phyloP scores from a whole-genome alignment of 352 stramenopile genomes.

The Phytophthora nicotianae region DNA sequence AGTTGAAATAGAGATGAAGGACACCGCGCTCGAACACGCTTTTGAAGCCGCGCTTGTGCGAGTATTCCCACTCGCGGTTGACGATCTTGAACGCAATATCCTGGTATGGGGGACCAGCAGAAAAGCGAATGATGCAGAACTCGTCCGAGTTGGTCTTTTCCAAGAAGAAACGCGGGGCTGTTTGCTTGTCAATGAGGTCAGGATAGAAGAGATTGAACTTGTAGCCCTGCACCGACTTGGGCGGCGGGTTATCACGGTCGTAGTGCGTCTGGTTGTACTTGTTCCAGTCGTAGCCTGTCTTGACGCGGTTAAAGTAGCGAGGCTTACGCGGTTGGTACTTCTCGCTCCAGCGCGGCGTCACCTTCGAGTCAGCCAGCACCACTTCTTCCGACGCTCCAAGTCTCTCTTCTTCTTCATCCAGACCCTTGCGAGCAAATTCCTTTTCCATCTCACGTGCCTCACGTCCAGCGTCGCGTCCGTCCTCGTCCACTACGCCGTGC shows the following conservation, averaged over 20 bases:
- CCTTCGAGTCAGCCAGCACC: conserved; percentile 61
- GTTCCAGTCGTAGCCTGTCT: conserved; percentile 99
- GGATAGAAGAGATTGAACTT: conserved; percentile 99
- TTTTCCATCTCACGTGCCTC: conserved; percentile 72
- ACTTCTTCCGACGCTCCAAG: conserved; percentile 94
- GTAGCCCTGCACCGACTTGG: conserved; percentile 99
- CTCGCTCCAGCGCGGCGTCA: conserved; percentile 91
- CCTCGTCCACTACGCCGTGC: conserved; percentile 31
- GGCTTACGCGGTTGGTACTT: conserved; percentile 98
- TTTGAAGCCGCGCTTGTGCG: conserved; percentile 96
- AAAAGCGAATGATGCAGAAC: conserved; percentile 99
- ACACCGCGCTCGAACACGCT: conserved; percentile 99
- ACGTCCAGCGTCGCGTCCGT: conserved; percentile 64
- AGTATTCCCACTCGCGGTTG: conserved; percentile 99
- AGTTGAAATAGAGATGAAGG: conserved; percentile 99
- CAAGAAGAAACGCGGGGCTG: conserved; percentile 95
- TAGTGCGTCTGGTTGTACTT: conserved; percentile 99
- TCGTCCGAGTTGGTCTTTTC: conserved; percentile 92
- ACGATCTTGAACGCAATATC: conserved; percentile 99
- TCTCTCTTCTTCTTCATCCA: conserved; percentile 71
- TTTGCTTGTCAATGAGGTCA: conserved; percentile 97
- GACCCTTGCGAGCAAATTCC: conserved; percentile 59
- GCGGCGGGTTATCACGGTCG: conserved; percentile 98
- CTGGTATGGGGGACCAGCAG: conserved; percentile 97
- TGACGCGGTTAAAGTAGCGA: conserved; percentile 99